A percentile compares a stretch with the other conserved stretches of the same genome.
These are phyloP conservation scores for Zalaria sp. DNA, from an alignment of 2,329 filamentous ascomycete species.

Conservation along the genomic window DNA sequence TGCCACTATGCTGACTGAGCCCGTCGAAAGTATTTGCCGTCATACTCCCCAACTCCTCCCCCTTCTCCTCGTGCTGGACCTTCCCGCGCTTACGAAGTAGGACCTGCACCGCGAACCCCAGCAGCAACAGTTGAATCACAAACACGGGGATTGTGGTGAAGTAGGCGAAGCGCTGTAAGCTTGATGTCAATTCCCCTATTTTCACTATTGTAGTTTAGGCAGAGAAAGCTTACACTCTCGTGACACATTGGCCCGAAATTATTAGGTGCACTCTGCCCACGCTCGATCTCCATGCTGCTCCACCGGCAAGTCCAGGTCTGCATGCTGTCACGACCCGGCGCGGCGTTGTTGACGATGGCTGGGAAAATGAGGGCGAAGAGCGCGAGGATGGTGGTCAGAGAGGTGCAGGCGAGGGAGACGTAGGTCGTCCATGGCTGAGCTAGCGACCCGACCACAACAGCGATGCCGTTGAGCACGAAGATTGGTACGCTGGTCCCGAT, in stretches of 20 bases:
- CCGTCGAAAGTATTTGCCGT: background rate
- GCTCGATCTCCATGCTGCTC: conserved; percentile 8
- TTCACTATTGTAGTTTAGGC: background rate
- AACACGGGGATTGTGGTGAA: conserved; percentile 28
- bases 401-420: conserved; percentile 7
- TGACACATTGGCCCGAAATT: conserved; percentile 25
- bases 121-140: conserved; percentile 20
- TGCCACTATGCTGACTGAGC: background rate
- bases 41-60: conserved; percentile 1
- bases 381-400: conserved; percentile 23
- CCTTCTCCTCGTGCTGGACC: background rate
- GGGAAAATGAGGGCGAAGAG: conserved; percentile 26
- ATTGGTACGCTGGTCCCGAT: conserved; percentile 24
- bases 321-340: conserved; percentile 16
- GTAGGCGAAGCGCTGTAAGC: conserved; percentile 25
- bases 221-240: conserved; percentile 21
- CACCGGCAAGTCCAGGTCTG: conserved; percentile 24
- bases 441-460: conserved; percentile 13
- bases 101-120: conserved; percentile 5
- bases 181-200: too few relatives aligned
- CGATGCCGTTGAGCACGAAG: conserved; percentile 23
- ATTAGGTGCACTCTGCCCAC: conserved; percentile 11
- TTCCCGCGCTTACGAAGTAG: background rate
- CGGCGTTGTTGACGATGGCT: conserved; percentile 14
- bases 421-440: conserved; percentile 7